phyloP scores from a whole-genome alignment of 192 early-diverging fungal species.

The Chytriomyces sp. region DNA sequence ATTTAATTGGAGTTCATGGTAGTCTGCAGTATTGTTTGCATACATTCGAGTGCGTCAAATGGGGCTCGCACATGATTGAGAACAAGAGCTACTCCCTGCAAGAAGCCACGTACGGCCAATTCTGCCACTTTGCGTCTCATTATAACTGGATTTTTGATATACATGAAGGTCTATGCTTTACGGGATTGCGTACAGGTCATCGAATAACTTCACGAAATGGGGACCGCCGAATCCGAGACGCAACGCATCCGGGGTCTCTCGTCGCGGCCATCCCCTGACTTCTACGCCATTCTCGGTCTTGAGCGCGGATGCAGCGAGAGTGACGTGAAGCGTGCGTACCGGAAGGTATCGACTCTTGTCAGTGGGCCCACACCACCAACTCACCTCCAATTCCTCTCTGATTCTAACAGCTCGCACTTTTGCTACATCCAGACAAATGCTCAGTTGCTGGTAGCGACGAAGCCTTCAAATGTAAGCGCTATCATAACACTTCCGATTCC shows the following conservation, averaged over 20 bases:
- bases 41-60: no score
- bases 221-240: no score
- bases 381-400: neutral
- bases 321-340: slow-evolving; percentile 84
- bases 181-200: no score
- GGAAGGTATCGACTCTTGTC: slow-evolving; percentile 61
- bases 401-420: slow-evolving; percentile 65
- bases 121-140: no score
- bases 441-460: slow-evolving; percentile 82
- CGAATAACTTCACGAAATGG: no score
- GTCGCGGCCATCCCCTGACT: slow-evolving; percentile 45
- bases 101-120: no score
- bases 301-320: slow-evolving; percentile 59
- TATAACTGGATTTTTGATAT: no score
- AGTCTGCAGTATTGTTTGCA: no score
- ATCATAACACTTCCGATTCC: neutral
- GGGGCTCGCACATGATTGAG: no score
- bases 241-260: neutral
- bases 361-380: slow-evolving; percentile 5
- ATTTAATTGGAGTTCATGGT: no score
- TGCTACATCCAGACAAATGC: slow-evolving; percentile 88
- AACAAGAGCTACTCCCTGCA: no score
- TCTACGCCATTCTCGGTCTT: slow-evolving; percentile 74
- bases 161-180: no score
- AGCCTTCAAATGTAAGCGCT: slow-evolving; percentile 75